Evolutionary conservation across 2,329 filamentous ascomycete genomes (phyloP).

Genomic region (Nigrospora oryzae): DNA sequence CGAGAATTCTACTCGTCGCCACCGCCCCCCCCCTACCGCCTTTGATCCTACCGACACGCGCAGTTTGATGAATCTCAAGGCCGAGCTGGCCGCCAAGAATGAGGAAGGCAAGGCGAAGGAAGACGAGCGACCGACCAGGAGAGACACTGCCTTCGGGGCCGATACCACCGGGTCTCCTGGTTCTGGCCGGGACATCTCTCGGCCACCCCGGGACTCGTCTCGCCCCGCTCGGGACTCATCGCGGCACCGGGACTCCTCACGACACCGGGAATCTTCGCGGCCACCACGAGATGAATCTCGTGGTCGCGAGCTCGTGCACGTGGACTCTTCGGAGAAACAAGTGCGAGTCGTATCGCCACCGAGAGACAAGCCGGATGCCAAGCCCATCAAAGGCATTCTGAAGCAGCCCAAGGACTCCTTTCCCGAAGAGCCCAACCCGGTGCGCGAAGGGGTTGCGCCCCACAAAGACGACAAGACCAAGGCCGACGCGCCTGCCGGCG

Average conservation of each 20-base stretch:
- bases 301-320: constrained; percentile 29
- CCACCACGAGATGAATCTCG: constrained; percentile 22
- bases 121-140: constrained; percentile 5
- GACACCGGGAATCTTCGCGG: constrained; percentile 3
- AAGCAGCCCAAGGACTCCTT: constrained; percentile 77
- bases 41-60: constrained; percentile 47
- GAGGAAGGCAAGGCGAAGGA: constrained; percentile 17
- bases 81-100: constrained; percentile 37
- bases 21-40: constrained; percentile 25
- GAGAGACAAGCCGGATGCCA: constrained; percentile 52
- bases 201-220: neutral
- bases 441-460: constrained; percentile 87
- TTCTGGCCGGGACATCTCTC: constrained; percentile 4
- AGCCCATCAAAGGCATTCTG: constrained; percentile 74
- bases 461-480: constrained; percentile 75
- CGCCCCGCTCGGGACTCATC: neutral
- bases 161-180: constrained; percentile 5
- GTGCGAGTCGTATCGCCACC: constrained; percentile 70
- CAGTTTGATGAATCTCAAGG: constrained; percentile 39
- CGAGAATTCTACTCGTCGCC: constrained; percentile 22
- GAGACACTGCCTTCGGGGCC: constrained; percentile 8
- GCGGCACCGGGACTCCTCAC: neutral
- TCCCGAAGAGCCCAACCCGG: constrained; percentile 74
- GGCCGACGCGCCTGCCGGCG: constrained; percentile 67
- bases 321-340: constrained; percentile 29